phyloP scores from a whole-genome alignment of 2,329 filamentous ascomycete genomes.

The Ceratocystis ficicola region DNA sequence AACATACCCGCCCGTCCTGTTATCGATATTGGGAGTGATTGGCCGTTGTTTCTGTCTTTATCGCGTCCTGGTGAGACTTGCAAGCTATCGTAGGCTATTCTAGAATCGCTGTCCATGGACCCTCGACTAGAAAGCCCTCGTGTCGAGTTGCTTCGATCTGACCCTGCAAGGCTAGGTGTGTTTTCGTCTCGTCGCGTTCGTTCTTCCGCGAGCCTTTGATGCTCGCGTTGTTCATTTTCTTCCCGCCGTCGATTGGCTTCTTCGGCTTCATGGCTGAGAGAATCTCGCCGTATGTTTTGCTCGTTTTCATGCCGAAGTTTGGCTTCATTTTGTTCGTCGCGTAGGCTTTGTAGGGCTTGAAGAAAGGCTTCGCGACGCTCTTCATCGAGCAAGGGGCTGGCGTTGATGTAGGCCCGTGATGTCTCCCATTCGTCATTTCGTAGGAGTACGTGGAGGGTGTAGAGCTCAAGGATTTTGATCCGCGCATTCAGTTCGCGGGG shows the following conservation, averaged over 20 bases:
- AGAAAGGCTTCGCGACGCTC: constrained; percentile 82
- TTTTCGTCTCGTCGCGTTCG: constrained; percentile 39
- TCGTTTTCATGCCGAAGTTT: constrained; percentile 52
- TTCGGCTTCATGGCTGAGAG: constrained; percentile 44
- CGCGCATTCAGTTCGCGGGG: constrained; percentile 72
- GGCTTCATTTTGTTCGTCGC: constrained; percentile 70
- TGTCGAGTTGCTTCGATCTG: constrained; percentile 26
- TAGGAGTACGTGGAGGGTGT: constrained; percentile 87
- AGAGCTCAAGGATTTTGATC: constrained; percentile 87
- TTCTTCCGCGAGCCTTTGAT: constrained; percentile 43
- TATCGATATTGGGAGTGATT: constrained; percentile 27
- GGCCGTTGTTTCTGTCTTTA: constrained; percentile 22
- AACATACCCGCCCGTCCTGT: constrained; percentile 38
- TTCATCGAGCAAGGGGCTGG: constrained; percentile 79
- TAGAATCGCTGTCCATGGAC: background rate
- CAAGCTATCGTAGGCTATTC: background rate
- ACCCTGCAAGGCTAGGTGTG: constrained; percentile 32
- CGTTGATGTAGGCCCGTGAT: constrained; percentile 75
- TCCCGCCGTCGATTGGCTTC: constrained; percentile 43
- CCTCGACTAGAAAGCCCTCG: constrained; percentile 11
- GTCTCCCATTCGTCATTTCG: constrained; percentile 95
- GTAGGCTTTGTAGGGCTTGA: constrained; percentile 69
- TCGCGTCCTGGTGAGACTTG: background rate
- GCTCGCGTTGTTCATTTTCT: constrained; percentile 48
- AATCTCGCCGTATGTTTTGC: constrained; percentile 43